These are phyloP conservation scores for Lachnellula suecica DNA, from an alignment of 2,329 filamentous ascomycete species.

Conservation along the genomic window DNA sequence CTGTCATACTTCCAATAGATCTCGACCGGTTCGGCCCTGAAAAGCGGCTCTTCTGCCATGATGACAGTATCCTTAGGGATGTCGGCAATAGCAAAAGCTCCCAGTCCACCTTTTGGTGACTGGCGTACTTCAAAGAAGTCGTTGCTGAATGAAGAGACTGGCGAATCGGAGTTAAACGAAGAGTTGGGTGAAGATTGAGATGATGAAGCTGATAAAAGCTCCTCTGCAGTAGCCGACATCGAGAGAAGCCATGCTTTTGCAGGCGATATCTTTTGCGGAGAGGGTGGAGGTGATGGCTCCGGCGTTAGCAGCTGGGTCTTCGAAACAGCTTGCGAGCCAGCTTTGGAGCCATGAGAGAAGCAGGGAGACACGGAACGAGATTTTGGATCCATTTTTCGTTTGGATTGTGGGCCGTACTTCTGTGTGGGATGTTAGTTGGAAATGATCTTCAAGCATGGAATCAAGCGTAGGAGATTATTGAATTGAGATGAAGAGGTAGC, in stretches of 20 bases:
- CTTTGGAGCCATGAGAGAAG: not conserved
- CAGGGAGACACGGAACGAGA: not conserved
- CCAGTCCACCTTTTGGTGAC: conserved; percentile 29
- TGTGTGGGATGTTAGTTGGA: not conserved
- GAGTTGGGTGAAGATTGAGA: not conserved
- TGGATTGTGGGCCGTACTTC: not conserved
- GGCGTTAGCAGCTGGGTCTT: not conserved
- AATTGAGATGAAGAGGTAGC: not conserved
- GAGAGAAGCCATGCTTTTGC: not conserved
- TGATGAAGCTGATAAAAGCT: not conserved
- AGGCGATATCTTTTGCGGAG: not conserved
- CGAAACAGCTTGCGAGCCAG: not conserved
- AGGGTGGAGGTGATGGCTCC: not conserved
- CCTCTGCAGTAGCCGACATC: not conserved
- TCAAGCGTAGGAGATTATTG: not conserved
- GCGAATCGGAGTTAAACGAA: not conserved
- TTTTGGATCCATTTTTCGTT: not conserved
- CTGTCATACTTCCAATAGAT: conserved; percentile 20
- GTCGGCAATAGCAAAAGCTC: conserved; percentile 29
- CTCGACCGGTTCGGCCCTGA: conserved; percentile 14
- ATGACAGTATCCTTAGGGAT: conserved; percentile 26
- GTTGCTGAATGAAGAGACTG: conserved; percentile 16
- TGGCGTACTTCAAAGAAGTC: conserved; percentile 28
- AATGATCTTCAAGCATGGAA: not conserved
- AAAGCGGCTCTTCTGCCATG: conserved; percentile 26